Percentiles rank a stretch among this genome's conserved stretches.
Evolutionary conservation across 805 yeast genomes (phyloP).

Genomic region (Candida qinlingensis): DNA sequence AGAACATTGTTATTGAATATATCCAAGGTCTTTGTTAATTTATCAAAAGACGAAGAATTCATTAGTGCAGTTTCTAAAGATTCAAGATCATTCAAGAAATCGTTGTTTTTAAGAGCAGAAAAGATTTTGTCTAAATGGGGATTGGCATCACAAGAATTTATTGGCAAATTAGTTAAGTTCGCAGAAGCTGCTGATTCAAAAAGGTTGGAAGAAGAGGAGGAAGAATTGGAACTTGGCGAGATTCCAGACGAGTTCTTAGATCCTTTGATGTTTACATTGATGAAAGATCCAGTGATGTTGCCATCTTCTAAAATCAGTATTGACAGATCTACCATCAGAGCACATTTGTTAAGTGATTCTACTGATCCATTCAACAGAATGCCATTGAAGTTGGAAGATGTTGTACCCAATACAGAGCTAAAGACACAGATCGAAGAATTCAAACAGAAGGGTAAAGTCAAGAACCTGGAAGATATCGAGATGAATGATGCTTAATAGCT

Average conservation of each 20-base stretch:
- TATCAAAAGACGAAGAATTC: slow-evolving; percentile 60
- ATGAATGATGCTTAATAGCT: slow-evolving; percentile 14
- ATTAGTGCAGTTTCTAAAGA: slow-evolving; percentile 81
- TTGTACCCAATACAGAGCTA: slow-evolving; percentile 69
- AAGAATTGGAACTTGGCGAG: slow-evolving; percentile 85
- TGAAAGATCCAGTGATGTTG: slow-evolving; percentile 94
- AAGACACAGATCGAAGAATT: slow-evolving; percentile 53
- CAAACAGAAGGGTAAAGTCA: slow-evolving; percentile 11
- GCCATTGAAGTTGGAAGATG: slow-evolving; percentile 87
- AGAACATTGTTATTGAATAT: slow-evolving; percentile 61
- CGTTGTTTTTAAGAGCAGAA: slow-evolving; percentile 65
- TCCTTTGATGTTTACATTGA: slow-evolving; percentile 91
- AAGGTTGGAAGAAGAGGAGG: slow-evolving; percentile 63
- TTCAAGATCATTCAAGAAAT: slow-evolving; percentile 76
- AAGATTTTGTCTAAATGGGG: slow-evolving; percentile 52
- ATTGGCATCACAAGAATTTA: slow-evolving; percentile 49
- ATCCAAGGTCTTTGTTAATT: slow-evolving; percentile 69
- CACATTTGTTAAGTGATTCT: slow-evolving; percentile 88
- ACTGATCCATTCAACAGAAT: slow-evolving; percentile 96
- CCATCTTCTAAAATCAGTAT: slow-evolving; percentile 83
- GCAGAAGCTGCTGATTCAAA: slow-evolving; percentile 60
- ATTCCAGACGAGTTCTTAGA: slow-evolving; percentile 95
- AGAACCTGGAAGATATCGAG: slow-evolving; percentile 7
- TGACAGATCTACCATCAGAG: slow-evolving; percentile 87
- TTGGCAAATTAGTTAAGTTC: slow-evolving; percentile 48